Evolutionary conservation across 768 basidiomycete genomes (phyloP).

Genomic region (Podaxis sp.): DNA sequence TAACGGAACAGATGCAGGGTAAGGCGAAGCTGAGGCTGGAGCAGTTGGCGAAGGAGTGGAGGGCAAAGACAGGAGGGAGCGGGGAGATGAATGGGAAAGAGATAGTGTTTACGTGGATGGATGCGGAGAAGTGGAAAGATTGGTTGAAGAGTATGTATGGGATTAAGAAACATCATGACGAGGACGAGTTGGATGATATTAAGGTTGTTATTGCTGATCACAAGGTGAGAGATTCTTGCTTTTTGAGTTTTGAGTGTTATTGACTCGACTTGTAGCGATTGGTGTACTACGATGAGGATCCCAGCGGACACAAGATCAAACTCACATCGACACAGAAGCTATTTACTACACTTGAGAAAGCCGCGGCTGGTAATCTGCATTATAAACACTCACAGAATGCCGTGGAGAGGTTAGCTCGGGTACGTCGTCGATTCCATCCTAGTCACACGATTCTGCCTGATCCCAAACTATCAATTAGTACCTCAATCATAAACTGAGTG

Average conservation of each 20-base stretch:
- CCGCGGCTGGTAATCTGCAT: constrained; percentile 46
- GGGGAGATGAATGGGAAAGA: constrained; percentile 44
- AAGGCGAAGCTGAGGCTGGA: constrained; percentile 47
- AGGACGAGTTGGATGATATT: constrained; percentile 36
- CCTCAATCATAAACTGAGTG: constrained; percentile 40
- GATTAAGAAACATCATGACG: constrained; percentile 34
- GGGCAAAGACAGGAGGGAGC: constrained; percentile 39
- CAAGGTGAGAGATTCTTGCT: constrained; percentile 43
- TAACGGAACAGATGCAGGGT: constrained; percentile 33
- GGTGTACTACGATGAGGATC: constrained; percentile 76
- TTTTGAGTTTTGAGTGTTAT: background rate
- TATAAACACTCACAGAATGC: constrained; percentile 70
- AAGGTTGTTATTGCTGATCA: constrained; percentile 81
- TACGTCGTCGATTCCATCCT: constrained; percentile 28
- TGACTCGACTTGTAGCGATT: constrained; percentile 44
- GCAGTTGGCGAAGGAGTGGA: constrained; percentile 64
- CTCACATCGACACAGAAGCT: constrained; percentile 54
- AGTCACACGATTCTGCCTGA: background rate
- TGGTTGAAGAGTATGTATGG: constrained; percentile 96
- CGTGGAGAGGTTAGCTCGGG: constrained; percentile 65
- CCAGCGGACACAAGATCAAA: constrained; percentile 50
- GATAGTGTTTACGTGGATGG: constrained; percentile 90
- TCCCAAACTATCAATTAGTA: constrained; percentile 27
- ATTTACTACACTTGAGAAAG: constrained; percentile 70
- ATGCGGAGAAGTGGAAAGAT: constrained; percentile 75